phyloP scores from a whole-genome alignment of 2,329 filamentous ascomycete genomes.

The Stachybotrys chartarum region DNA sequence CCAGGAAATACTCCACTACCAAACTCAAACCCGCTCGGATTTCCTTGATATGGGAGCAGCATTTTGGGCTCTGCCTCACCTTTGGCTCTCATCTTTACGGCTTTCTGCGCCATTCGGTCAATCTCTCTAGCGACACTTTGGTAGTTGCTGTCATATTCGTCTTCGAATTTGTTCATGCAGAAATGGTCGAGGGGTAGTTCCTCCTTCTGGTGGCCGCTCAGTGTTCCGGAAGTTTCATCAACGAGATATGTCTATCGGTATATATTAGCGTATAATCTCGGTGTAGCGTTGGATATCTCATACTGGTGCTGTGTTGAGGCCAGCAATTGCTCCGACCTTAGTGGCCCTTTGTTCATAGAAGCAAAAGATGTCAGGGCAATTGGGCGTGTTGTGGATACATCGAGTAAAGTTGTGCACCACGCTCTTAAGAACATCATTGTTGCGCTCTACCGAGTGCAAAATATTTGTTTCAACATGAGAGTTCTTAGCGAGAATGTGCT shows the following conservation, averaged over 20 bases:
- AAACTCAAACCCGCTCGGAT: too few relatives aligned
- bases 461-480: background rate
- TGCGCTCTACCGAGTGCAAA: constrained; percentile 1
- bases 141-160: constrained; percentile 1
- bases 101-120: background rate
- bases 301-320: background rate
- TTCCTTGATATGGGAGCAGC: background rate
- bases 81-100: background rate
- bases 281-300: background rate
- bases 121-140: background rate
- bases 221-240: background rate
- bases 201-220: constrained; percentile 1
- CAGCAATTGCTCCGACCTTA: constrained; percentile 1
- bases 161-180: constrained; percentile 6
- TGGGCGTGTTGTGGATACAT: background rate
- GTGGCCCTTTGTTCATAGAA: constrained; percentile 4
- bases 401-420: constrained; percentile 3
- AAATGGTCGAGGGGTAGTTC: constrained; percentile 5
- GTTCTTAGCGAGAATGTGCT: background rate
- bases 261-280: background rate
- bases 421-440: constrained; percentile 1
- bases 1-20: too few relatives aligned
- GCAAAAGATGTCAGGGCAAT: background rate
- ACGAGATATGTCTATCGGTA: constrained; percentile 3
- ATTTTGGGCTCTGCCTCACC: background rate